Percentiles rank a stretch among this genome's conserved stretches.
Evolutionary conservation across 352 stramenopile genomes (phyloP).

Genomic region (Phytophthora brassicae): DNA sequence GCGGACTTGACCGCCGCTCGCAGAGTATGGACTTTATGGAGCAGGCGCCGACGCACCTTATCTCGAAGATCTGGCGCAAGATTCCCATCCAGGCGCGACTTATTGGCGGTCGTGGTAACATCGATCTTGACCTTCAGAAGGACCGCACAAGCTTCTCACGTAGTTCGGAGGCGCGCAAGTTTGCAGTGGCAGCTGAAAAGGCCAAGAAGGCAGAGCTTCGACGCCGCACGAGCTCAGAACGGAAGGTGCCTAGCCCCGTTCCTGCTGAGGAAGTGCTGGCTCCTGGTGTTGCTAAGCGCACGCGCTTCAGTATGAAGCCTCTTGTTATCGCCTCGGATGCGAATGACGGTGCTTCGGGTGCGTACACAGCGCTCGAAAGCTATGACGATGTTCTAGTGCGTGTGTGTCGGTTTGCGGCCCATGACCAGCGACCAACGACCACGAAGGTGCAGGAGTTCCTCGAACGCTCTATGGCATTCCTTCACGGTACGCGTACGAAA

Average conservation of each 20-base stretch:
- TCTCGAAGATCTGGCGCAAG: slow-evolving; percentile 83
- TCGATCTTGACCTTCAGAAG: slow-evolving; percentile 65
- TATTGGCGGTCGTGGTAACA: slow-evolving; percentile 46
- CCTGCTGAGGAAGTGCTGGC: slow-evolving; percentile 45
- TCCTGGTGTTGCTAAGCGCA: slow-evolving; percentile 47
- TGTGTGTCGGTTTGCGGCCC: slow-evolving; percentile 61
- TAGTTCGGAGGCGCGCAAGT: slow-evolving; percentile 54
- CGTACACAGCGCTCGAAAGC: slow-evolving; percentile 61
- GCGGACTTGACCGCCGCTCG: slow-evolving; percentile 58
- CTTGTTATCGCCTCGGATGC: slow-evolving; percentile 27
- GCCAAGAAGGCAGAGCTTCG: slow-evolving; percentile 25
- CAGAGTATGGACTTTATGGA: slow-evolving; percentile 85
- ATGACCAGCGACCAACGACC: slow-evolving; percentile 69
- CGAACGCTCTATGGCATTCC: slow-evolving; percentile 69
- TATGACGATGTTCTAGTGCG: slow-evolving; percentile 80
- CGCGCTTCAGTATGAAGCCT: slow-evolving; percentile 41
- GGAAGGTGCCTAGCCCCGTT: slow-evolving; percentile 34
- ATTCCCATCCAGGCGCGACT: slow-evolving; percentile 72
- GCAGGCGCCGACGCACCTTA: slow-evolving; percentile 67
- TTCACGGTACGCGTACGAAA: slow-evolving; percentile 66
- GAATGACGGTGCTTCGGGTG: slow-evolving; percentile 30
- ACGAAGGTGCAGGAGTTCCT: slow-evolving; percentile 81
- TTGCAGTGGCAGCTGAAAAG: slow-evolving; percentile 39
- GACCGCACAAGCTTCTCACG: slow-evolving; percentile 62
- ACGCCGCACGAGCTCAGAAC: slow-evolving; percentile 25